phyloP scores from a whole-genome alignment of 148 eudicot species.

The Nepenthes gracilis region DNA sequence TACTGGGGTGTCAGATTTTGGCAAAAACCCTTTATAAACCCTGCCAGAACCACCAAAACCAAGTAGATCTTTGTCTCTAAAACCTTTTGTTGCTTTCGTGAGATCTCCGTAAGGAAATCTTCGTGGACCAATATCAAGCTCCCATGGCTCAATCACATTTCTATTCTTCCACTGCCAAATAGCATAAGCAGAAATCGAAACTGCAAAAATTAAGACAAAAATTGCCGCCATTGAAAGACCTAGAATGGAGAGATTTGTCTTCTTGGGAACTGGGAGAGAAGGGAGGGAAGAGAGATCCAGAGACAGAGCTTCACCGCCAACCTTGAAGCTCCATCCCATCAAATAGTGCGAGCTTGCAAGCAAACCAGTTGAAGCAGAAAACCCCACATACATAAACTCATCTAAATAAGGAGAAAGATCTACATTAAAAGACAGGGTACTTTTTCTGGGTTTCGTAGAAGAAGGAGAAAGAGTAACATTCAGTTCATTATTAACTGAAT shows the following conservation, averaged over 20 bases:
- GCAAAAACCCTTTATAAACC: conserved; percentile 64
- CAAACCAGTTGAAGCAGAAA: conserved; percentile 74
- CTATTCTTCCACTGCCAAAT: conserved; percentile 41
- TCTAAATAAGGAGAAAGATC: conserved; percentile 44
- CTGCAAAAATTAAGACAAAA: conserved; percentile 13
- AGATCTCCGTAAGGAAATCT: conserved; percentile 60
- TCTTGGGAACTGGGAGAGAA: conserved; percentile 25
- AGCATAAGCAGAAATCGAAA: conserved; percentile 15
- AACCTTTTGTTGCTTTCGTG: conserved; percentile 62
- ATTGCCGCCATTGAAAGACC: conserved; percentile 27
- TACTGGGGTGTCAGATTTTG: conserved; percentile 25
- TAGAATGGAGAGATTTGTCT: conserved; percentile 18
- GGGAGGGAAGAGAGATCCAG: conserved; percentile 49
- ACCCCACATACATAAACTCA: conserved; percentile 64
- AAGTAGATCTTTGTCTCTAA: conserved; percentile 43
- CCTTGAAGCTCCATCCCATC: conserved; percentile 67
- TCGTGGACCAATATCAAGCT: conserved; percentile 68
- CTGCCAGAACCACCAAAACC: conserved; percentile 85
- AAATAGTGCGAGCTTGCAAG: conserved; percentile 71
- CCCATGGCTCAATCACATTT: conserved; percentile 72
- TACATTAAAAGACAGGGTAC: conserved; percentile 41
- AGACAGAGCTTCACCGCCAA: conserved; percentile 45
- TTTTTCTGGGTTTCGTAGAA: conserved; percentile 28
- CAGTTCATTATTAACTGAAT: conserved; percentile 22
- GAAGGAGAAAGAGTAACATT: conserved; percentile 51